phyloP scores from a whole-genome alignment of 23 red algal species.

The Cyanidiococcus yangmingshanensis region DNA sequence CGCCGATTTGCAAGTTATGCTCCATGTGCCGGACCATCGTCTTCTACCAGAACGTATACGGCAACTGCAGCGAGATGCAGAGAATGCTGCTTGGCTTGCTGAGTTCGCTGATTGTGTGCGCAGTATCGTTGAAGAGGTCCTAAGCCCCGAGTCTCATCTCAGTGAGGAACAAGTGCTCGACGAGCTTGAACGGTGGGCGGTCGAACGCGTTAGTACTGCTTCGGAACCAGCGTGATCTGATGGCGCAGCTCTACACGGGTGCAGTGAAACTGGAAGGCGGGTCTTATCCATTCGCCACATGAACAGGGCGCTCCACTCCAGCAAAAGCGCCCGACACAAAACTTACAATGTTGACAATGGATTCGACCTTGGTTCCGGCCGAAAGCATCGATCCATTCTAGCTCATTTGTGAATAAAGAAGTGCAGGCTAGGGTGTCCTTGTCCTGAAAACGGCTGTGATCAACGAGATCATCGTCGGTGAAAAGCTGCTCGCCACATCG shows the following conservation, averaged over 20 bases:
- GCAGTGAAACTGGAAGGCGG: constrained; percentile 54
- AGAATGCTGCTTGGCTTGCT: constrained; percentile 2
- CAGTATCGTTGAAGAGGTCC: constrained; percentile 14
- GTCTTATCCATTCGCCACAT: constrained; percentile 62
- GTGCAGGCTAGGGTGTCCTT: background rate
- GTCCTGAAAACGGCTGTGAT: background rate
- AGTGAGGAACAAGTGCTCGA: constrained; percentile 16
- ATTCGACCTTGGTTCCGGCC: constrained; percentile 31
- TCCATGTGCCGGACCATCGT: constrained; percentile 2
- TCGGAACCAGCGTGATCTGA: constrained; percentile 1
- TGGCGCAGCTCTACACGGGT: background rate
- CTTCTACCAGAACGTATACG: background rate
- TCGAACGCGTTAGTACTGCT: constrained; percentile 11
- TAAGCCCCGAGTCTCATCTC: background rate
- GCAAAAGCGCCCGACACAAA: constrained; percentile 40
- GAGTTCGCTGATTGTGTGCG: constrained; percentile 17
- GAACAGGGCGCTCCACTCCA: constrained; percentile 70
- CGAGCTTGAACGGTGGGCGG: constrained; percentile 3
- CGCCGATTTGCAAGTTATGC: background rate
- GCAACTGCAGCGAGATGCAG: background rate
- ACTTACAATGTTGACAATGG: constrained; percentile 37
- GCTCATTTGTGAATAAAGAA: background rate
- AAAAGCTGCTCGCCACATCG: background rate
- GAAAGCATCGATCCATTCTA: constrained; percentile 5
- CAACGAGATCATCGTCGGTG: background rate